phyloP scores from a whole-genome alignment of 208 protist genomes.

The Leishmania mexicana region DNA sequence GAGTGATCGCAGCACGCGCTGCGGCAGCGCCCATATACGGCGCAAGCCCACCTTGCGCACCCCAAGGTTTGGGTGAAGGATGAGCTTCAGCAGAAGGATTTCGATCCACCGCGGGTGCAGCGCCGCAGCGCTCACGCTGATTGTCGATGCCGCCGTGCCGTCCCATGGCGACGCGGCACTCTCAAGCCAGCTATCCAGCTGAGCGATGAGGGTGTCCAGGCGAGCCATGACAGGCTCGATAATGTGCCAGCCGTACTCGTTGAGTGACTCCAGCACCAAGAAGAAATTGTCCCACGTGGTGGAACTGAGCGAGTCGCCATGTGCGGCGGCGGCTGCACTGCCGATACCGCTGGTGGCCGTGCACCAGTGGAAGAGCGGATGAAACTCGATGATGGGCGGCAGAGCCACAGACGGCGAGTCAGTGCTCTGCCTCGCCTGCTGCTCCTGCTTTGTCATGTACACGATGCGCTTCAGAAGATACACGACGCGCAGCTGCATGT shows the following conservation, averaged over 20 bases:
- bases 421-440: neutral
- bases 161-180: neutral
- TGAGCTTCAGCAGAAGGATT: slow-evolving; percentile 80
- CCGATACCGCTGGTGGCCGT: neutral
- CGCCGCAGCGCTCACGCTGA: slow-evolving; percentile 5
- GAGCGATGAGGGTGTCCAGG: slow-evolving; percentile 62
- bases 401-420: neutral
- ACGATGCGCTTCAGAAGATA: slow-evolving; percentile 90
- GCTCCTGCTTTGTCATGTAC: slow-evolving; percentile 40
- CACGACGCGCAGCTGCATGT: slow-evolving; percentile 71
- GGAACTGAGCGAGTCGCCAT: slow-evolving; percentile 14
- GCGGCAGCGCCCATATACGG: slow-evolving; percentile 59
- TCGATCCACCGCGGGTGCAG: slow-evolving; percentile 75
- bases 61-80: slow-evolving; percentile 79
- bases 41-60: slow-evolving; percentile 74
- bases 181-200: slow-evolving; percentile 28
- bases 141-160: neutral
- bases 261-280: slow-evolving; percentile 77
- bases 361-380: slow-evolving; percentile 13
- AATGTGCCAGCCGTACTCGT: slow-evolving; percentile 88
- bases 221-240: slow-evolving; percentile 72
- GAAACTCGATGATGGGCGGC: slow-evolving; percentile 7
- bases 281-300: slow-evolving; percentile 76
- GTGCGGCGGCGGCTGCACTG: neutral
- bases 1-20: slow-evolving; percentile 47